Evolutionary conservation across 768 basidiomycete genomes (phyloP), one percentile per base, ranked within the genome.

Genomic region (Termitomyces sp.): DNA sequence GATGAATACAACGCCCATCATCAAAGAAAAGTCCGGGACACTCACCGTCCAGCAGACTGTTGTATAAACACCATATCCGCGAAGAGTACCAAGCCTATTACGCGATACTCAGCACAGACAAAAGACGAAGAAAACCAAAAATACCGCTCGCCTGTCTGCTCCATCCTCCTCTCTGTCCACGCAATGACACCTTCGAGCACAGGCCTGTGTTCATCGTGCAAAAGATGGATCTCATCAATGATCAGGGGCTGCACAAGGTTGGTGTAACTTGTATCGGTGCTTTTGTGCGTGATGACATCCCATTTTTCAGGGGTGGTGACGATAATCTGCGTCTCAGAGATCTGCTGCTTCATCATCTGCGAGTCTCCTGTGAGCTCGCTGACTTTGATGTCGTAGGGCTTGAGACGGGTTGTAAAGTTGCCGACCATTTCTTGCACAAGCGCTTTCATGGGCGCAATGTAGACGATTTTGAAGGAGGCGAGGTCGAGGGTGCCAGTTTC

Each of bases 291-390:
- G 68, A 99, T 96, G 66, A 99, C 97, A 63, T 99, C 96, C 93
- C 94, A 99, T 70, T 99, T 98, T 74, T 99, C 97, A 0, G 96
- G 97, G 0, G 97, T 98, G 0, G 95, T 97, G 60, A 98, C 94
- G 70, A 98, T 98, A 66, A 99, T 92, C 67, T 98, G 95, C 0
- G 96, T 97, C 66, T 95, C 94, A 8, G 94, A 74, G 53, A 98
- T 98, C 70, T 98, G 96, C 59, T 91, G 87, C 70, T 98, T 99
- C 53, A 94, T 99, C 83, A 98, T 91, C 78, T 98, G 95, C 27
- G 92, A 83, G 70, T 99, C 97, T 25, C 97, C 97, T 0, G 97
- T 99, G 54, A 99, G 80, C 70, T 99, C 97, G 28, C 91, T 91
- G 46, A 99, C 90, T 58, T 84, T 88, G 73, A 99, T 79, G 42